Base-by-base conservation (phyloP, 164 flowering plant species). In the Magnolia officinalis region DNA sequence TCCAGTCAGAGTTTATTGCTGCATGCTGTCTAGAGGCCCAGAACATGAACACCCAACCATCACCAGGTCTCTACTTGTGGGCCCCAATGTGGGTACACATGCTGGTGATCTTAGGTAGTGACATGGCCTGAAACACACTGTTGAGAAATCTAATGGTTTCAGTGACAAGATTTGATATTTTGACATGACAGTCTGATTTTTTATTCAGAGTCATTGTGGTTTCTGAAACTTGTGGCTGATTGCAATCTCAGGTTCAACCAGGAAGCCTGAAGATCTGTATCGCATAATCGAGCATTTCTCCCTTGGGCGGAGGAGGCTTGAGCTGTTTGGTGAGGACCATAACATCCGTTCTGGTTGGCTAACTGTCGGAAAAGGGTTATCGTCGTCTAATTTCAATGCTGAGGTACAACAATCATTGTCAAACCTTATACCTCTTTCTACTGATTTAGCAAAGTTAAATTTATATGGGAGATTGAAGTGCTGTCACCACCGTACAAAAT, bases 251-350 rank as follows among this genome's bases (percentile, higher is more conserved):
- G 99, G 99, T 79, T 92, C 98, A 81, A 96, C 98, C 49, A 88
- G 77, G 73, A 96, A 96, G 83, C 98, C 99, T 63, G 99, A 96
- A 82, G 99, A 96, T 77, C 86, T 96, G 85, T 96, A 96, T 78
- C 86, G 98, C 65, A 96, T 96, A 58, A 82, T 96, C 79, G 99
- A 96, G 88, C 98, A 94, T 84, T 96, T 96, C 78, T 84, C 97
- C 24, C 95, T 96, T 77, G 99, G 99, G 6, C 93, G 98, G 31
- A 83, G 99, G 83, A 88, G 99, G 80, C 89, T 96, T 65, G 99
- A 96, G 83, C 92, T 96, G 19, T 96, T 96, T 84, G 99, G 99
- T 67, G 99, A 91, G 84, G 99, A 96, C 79, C 99, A 94, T 83
- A 96, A 96, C 84, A 96, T 96, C 71, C 90, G 99, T 51, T 76